Conservation (phyloP, 2,329 filamentous ascomycete species). For the Sporothrix protearum region DNA sequence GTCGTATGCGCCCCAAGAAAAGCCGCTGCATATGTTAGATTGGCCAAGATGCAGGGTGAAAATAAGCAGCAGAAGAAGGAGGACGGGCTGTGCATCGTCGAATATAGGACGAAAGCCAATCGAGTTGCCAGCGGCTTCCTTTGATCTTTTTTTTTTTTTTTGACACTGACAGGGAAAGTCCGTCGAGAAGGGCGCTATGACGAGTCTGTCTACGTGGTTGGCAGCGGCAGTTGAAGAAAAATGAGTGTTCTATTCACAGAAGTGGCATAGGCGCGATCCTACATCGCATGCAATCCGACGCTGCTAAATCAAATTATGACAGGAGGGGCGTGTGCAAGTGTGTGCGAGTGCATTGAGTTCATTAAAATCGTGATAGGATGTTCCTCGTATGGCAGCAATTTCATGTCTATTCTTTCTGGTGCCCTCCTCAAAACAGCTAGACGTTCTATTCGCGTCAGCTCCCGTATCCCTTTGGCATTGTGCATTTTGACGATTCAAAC, state of each 20-base stretch:
- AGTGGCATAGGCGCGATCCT: background rate
- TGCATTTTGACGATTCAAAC: background rate
- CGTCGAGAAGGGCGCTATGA: background rate
- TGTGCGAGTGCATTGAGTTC: background rate
- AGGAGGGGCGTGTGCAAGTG: background rate
- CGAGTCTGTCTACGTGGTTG: background rate
- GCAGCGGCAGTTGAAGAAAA: background rate
- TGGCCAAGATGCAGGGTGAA: background rate
- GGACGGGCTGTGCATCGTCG: background rate
- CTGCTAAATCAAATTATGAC: background rate
- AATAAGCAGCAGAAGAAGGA: background rate
- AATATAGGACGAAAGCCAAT: background rate
- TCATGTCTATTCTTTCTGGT: background rate
- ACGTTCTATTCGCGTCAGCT: background rate
- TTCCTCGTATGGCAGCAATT: background rate
- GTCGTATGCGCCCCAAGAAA: background rate
- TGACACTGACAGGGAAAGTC: background rate
- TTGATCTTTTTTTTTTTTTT: background rate
- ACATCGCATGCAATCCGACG: background rate
- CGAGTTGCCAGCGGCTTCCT: background rate
- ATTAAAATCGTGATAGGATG: background rate
- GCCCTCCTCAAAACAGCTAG: background rate
- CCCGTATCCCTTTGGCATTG: background rate
- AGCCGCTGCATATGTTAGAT: background rate
- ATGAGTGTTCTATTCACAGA: background rate